Base-by-base conservation (phyloP, 2,329 filamentous ascomycete species). In the Fusarium goolgardi region DNA sequence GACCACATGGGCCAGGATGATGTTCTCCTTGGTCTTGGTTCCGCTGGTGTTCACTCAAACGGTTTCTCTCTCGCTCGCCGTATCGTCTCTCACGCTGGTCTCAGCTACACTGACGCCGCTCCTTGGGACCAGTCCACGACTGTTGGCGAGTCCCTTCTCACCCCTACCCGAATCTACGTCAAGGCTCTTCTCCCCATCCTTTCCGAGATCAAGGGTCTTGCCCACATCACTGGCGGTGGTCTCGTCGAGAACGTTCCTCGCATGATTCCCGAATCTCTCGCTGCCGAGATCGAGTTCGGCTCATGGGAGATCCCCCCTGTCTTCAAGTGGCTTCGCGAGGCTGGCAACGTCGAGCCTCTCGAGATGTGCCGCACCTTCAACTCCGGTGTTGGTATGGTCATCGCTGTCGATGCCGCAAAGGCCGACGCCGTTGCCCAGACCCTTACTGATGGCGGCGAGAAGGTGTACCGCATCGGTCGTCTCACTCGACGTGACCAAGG, bases 301-400 rank as follows among this genome's bases (percentile, higher is more conserved):
- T 81, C 86, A 2, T 99, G 94, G 93, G 78, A 88, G 27, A 84
- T 94, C 43, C 93, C 92, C 0, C 81, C 86, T 2, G 91, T 97
- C 6, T 96, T 98, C 82, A 85, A 85, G 75, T 99, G 96, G 96
- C 85, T 99, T 73, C 93, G 94, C 81, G 80, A 78, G 64, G 82
- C 83, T 5, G 88, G 88, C n/a, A 91, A 91, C 63, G 89, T 98
- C 32, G 86, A 85, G 54, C 84, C 90, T 3, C 76, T 82, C 12
- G 96, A 99, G 82, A 96, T 98, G 87, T 93, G 91, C 52, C 86
- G 94, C 59, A 96, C 94, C 3, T 98, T 97, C 86, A 99, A 99
- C 82, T 94, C 91, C 10, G 96, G 96, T 51, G 82, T 99, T 44
- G 96, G 96, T 46, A 98, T 99, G 94, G 92, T 97, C 8, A 84